Percentiles rank a stretch among this genome's conserved stretches.
Conservation (phyloP, 192 early-diverging fungal species). For the Coemansia aciculifera region DNA sequence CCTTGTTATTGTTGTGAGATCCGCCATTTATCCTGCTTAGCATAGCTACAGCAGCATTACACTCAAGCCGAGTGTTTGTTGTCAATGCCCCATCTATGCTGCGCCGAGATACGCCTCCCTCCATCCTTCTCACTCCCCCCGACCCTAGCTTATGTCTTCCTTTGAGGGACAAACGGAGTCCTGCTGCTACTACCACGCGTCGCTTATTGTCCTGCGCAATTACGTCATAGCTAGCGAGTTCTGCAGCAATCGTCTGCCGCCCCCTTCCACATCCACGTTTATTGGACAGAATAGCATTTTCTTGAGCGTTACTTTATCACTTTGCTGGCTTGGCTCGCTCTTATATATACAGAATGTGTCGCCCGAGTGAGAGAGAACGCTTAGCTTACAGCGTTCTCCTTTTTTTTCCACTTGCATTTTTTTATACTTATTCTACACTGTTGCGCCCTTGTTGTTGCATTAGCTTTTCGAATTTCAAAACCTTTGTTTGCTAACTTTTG, state of each 20-base stretch:
- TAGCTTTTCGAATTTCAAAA: neutral
- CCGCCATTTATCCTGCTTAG: slow-evolving; percentile 1
- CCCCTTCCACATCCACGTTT: neutral
- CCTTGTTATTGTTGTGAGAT: slow-evolving; percentile 11
- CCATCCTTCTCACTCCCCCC: neutral
- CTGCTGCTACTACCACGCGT: slow-evolving; percentile 9
- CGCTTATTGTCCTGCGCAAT: neutral
- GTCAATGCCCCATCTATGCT: neutral
- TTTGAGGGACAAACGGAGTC: neutral
- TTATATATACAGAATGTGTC: neutral
- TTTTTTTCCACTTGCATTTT: neutral
- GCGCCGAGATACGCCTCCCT: neutral
- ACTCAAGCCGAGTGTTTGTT: neutral
- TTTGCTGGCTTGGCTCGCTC: neutral
- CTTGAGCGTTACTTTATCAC: neutral
- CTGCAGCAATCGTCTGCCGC: slow-evolving; percentile 8
- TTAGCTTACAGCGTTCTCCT: neutral
- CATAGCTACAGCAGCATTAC: neutral
- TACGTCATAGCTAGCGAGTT: slow-evolving; percentile 5
- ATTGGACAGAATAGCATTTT: neutral
- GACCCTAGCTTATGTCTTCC: neutral
- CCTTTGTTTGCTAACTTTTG: slow-evolving; percentile 2
- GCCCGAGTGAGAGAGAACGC: neutral
- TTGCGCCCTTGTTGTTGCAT: neutral
- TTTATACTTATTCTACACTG: neutral